Base-by-base conservation (phyloP, 371 early-diverging fungal genomes). In the Parasitella parasitica region DNA sequence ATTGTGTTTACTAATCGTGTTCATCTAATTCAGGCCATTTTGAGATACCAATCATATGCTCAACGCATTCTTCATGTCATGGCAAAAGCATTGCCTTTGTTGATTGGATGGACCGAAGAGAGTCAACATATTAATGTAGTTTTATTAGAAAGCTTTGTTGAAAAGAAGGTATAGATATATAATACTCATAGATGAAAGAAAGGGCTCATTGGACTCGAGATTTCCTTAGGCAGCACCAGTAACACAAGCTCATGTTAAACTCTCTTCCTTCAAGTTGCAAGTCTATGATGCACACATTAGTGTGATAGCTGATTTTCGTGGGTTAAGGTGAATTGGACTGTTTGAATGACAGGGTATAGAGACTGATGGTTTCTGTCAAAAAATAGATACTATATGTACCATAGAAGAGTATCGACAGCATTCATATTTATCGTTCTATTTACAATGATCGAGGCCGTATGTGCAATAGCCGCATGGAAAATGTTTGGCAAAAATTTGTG, bases 241-340 rank as follows among this genome's bases (percentile, higher is more conserved):
- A 16, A 81, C 88, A 13, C 72, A 77, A 12, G 94, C 91, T n/a
- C 69, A 60, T 22, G 64, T 96, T 27, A 69, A 81, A 9, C 61
- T 95, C 50, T 89, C 91, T 13, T 76, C 81, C 20, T 75, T 82
- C 7, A 66, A 68, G 11, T 59, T 95, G 16, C 94, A 94, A 69
- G 76, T 91, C 2, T 95, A 96, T 71, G 73, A 71, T 22, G 88
- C 87, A 28, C 60, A 78, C 16, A 69, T 95, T 27, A 83, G 80
- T 27, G 75, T 94, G 36, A 83, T 89, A 54, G 95, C 95, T 3
- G 89, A 91, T 72, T 96, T 95, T 77, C 86, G 88, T 64, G 64
- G 64, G 39, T 58, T 71, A 38, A 62, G 75, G 75, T 74, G 68
- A 38, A 36, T 15, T 34, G 22, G 41, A 26, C 16, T 22, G n/a